Evolutionary conservation across 1,284 basidiomycete genomes (phyloP).

Genomic region (Apiotrichum veenhuisii): DNA sequence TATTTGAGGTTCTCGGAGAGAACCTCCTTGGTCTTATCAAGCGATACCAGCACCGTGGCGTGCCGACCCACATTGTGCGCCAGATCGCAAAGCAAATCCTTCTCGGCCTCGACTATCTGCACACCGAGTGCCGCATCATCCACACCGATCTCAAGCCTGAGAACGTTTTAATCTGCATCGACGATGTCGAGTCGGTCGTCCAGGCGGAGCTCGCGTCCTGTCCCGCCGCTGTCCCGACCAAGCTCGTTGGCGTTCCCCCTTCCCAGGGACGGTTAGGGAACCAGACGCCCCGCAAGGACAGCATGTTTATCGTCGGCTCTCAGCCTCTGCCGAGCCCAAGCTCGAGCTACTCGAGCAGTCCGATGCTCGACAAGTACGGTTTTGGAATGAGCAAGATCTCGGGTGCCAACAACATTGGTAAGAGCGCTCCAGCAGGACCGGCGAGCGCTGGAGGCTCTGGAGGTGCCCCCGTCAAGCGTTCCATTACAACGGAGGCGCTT

Average conservation of each 20-base stretch:
- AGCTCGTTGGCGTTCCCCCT: constrained; percentile 91
- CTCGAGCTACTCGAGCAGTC: constrained; percentile 67
- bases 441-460: not conserved
- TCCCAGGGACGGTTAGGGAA: constrained; percentile 93
- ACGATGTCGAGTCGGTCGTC: constrained; percentile 93
- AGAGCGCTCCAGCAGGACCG: constrained; percentile 20
- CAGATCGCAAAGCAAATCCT: constrained; percentile 97
- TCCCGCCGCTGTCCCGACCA: constrained; percentile 61
- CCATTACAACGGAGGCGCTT: constrained; percentile 55
- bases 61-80: constrained; percentile 87
- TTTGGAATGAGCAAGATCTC: constrained; percentile 79
- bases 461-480: constrained; percentile 31
- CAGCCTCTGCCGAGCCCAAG: constrained; percentile 81
- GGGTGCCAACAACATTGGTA: constrained; percentile 28
- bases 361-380: constrained; percentile 84
- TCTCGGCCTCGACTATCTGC: constrained; percentile 95
- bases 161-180: constrained; percentile 95
- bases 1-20: constrained; percentile 97
- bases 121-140: constrained; percentile 91
- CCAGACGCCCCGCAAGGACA: constrained; percentile 88
- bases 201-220: constrained; percentile 69
- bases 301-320: constrained; percentile 84
- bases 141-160: constrained; percentile 97
- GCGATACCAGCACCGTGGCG: constrained; percentile 76
- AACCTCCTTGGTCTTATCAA: constrained; percentile 97